Conservation (phyloP, 371 early-diverging fungal species). For the Chytridiales sp. region DNA sequence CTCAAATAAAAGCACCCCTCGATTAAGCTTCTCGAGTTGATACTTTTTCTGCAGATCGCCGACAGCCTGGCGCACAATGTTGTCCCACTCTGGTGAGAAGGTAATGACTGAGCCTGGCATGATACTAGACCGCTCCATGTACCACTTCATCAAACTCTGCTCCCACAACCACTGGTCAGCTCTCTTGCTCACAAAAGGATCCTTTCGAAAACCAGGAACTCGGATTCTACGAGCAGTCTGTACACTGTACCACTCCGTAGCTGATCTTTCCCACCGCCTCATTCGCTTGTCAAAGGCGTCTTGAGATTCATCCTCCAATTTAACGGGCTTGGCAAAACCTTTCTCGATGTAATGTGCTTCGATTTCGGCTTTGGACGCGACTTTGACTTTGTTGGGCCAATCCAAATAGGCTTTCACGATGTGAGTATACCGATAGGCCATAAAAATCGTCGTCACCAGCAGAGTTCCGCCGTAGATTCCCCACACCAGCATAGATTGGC, state of each 20-base stretch:
- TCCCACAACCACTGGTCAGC: constrained; percentile 30
- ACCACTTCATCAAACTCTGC: constrained; percentile 37
- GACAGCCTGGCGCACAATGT: constrained; percentile 28
- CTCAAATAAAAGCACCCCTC: constrained; percentile 38
- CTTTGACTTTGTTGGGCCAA: constrained; percentile 31
- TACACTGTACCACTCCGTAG: constrained; percentile 29
- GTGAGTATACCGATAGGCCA: constrained; percentile 22
- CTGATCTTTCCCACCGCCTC: constrained; percentile 37
- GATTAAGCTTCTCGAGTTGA: constrained; percentile 38
- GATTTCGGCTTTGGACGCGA: constrained; percentile 27
- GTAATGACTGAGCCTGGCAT: constrained; percentile 16
- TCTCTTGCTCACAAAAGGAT: constrained; percentile 19
- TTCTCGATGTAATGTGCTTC: constrained; percentile 15
- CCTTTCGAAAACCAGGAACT: not conserved
- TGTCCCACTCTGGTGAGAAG: constrained; percentile 39
- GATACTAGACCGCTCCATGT: constrained; percentile 16
- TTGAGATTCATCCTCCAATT: constrained; percentile 10
- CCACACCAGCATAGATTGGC: constrained; percentile 16
- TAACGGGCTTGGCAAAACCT: constrained; percentile 8
- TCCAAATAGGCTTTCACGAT: constrained; percentile 29
- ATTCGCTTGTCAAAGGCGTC: constrained; percentile 20
- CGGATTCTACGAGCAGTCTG: constrained; percentile 5
- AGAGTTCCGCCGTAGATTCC: constrained; percentile 22
- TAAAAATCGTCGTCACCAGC: constrained; percentile 18
- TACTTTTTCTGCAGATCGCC: constrained; percentile 35